Evolutionary conservation across 2,329 filamentous ascomycete species (phyloP), one percentile per base, ranked within the genome.

Genomic region (Pestalotiopsis sp.): DNA sequence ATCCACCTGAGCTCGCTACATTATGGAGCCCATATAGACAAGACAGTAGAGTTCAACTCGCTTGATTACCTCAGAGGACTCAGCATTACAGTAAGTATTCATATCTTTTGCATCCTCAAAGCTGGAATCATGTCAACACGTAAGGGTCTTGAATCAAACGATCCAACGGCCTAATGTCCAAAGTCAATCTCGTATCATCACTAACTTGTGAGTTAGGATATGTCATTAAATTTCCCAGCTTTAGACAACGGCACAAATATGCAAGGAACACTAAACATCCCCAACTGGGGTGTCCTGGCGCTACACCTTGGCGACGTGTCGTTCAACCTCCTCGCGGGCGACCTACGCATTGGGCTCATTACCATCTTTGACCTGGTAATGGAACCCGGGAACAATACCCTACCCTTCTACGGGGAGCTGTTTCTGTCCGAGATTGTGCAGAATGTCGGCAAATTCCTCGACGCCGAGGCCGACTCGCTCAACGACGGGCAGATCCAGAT

Each of bases 251-350:
- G 81, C 11, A 78, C 77, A 62, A 85, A 85, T 70, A 73, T 86
- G 67, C 78, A 76, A 25, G 84, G 83, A 1, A 74, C 75, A 2
- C 75, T 85, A 7, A 82, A 78, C 52, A 72, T 86, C 13, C 84
- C 84, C 1, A 86, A 86, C 70, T 74, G 76, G 31, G 83, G 83
- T 2, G 74, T 79, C 0, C 75, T 86, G 1, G 78, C 79, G 1
- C 80, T 86, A 4, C 80, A 79, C 0, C 76, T 84, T 3, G 84
- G 84, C 9, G 82, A 86, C 70, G 64, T 85, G 23, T 82, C 81
- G 0, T 78, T 85, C 14, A 82, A 84, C 57, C 66, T 85, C n/a
- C 73, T 79, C 65, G 80, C 79, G 0, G 82, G 81, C 2, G 75
- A 80, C 17, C 68, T 81, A 9, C 74, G 74, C 6, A 71, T 85